Evolutionary conservation across 2,329 filamentous ascomycete species (phyloP).

Genomic region (Fusarium hostae): DNA sequence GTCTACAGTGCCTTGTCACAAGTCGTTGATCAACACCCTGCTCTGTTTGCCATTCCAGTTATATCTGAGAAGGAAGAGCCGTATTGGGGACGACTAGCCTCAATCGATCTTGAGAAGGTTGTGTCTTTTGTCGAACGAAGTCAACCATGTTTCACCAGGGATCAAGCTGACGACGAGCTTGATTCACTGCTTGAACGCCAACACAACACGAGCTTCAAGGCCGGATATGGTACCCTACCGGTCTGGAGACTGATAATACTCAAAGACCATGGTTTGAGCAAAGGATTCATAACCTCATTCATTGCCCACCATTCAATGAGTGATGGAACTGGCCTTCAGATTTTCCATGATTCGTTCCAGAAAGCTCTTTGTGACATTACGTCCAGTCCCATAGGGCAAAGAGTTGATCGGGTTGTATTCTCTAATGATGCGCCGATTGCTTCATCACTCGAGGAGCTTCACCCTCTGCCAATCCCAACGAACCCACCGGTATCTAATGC

Average conservation of each 20-base stretch:
- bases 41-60: background rate
- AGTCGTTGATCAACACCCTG: background rate
- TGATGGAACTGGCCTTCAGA: background rate
- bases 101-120: background rate
- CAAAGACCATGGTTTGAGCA: background rate
- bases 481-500: background rate
- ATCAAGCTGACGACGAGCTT: background rate
- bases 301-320: background rate
- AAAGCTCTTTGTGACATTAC: background rate
- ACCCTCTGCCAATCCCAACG: background rate
- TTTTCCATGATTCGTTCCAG: constrained; percentile 2
- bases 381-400: accelerated
- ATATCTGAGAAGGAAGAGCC: background rate
- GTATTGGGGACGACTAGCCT: background rate
- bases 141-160: background rate
- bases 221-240: background rate
- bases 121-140: background rate
- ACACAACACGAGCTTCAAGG: constrained; percentile 7
- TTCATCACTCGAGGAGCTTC: background rate
- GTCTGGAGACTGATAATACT: constrained; percentile 1
- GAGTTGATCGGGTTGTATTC: background rate
- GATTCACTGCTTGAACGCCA: constrained; percentile 4
- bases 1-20: background rate
- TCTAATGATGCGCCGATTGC: background rate
- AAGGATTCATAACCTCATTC: background rate